phyloP scores from a whole-genome alignment of 805 yeast species.

The Pichia rugopelliculosa region DNA sequence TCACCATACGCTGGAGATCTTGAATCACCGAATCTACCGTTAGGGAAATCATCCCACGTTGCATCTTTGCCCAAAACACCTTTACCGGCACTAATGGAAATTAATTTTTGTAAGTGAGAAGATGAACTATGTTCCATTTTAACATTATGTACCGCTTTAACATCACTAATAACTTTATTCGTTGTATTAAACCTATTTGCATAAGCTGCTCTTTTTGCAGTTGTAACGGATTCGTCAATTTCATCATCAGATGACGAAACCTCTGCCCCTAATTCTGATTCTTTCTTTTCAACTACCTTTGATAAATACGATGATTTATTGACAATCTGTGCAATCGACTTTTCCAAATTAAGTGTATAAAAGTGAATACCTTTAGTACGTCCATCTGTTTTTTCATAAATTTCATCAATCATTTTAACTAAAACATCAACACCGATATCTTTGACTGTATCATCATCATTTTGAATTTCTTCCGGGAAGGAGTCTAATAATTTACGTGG shows the following conservation, averaged over 20 bases:
- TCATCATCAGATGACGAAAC: conserved; percentile 28
- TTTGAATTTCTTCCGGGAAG: conserved; percentile 50
- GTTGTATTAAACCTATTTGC: conserved; percentile 26
- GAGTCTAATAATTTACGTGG: conserved; percentile 48
- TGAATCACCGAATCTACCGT: conserved; percentile 93
- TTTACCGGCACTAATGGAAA: conserved; percentile 77
- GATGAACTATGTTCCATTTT: conserved; percentile 16
- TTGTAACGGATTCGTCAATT: conserved; percentile 23
- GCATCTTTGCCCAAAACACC: conserved; percentile 84
- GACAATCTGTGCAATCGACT: conserved; percentile 80
- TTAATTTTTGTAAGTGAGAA: conserved; percentile 46
- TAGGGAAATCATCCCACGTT: conserved; percentile 96
- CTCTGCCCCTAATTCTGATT: conserved; percentile 34
- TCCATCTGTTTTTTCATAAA: conserved; percentile 46
- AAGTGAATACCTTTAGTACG: conserved; percentile 82
- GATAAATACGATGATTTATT: conserved; percentile 50
- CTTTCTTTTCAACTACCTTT: conserved; percentile 35
- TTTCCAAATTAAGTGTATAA: conserved; percentile 87
- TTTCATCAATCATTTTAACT: conserved; percentile 51
- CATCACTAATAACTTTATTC: conserved; percentile 24
- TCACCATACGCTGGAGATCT: conserved; percentile 97
- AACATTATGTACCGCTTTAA: conserved; percentile 8
- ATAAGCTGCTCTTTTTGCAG: conserved; percentile 33
- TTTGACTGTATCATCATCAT: conserved; percentile 77
- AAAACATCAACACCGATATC: conserved; percentile 73